These are phyloP conservation scores for Lavandula angustifolia DNA, from an alignment of 257 asterid genomes.

Conservation along the genomic window DNA sequence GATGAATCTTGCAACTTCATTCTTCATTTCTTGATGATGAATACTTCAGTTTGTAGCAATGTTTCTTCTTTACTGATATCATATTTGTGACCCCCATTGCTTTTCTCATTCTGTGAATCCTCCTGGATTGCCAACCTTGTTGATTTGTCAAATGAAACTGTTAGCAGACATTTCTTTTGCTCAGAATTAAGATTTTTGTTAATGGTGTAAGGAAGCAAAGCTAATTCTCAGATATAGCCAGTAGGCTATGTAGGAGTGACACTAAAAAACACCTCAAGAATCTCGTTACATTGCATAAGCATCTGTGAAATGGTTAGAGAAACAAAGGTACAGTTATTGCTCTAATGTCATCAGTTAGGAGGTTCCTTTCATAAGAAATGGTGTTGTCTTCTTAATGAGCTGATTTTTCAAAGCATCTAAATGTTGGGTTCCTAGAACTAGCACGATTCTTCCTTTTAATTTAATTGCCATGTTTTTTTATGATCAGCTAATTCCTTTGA, in stretches of 20 bases:
- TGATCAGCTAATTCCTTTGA: background rate
- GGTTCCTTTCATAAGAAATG: background rate
- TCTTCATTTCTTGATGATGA: no score
- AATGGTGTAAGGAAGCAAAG: background rate
- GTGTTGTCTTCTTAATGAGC: background rate
- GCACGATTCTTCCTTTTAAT: background rate
- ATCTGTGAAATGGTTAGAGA: background rate
- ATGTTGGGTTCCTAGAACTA: background rate
- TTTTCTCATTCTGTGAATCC: no score
- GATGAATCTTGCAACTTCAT: no score
- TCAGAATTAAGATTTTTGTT: background rate
- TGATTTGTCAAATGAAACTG: background rate
- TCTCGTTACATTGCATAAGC: background rate
- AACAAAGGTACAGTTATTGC: background rate
- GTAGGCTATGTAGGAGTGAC: background rate
- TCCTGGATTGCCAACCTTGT: background rate
- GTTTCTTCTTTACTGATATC: no score
- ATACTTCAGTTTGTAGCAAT: no score
- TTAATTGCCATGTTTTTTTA: background rate
- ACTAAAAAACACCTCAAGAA: background rate
- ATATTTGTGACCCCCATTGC: background rate
- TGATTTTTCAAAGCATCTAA: background rate
- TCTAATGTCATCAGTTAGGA: background rate
- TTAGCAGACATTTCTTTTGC: background rate
- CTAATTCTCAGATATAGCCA: background rate